phyloP scores from a whole-genome alignment of 1,284 basidiomycete species.

The Fomitiporia mediterranea region DNA sequence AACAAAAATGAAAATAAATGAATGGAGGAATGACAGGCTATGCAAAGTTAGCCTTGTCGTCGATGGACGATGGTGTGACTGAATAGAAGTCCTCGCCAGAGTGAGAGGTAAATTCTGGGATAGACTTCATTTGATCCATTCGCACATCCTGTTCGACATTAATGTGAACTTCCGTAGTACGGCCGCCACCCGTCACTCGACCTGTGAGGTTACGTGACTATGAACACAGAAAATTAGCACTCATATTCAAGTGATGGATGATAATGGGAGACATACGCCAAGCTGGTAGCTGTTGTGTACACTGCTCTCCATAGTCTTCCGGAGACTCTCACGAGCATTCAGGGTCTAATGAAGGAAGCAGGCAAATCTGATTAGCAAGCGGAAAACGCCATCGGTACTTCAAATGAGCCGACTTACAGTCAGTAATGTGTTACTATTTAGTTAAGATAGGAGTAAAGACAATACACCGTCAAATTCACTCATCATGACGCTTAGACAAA shows the following conservation, averaged over 20 bases:
- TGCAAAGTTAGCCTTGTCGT: slow-evolving; percentile 14
- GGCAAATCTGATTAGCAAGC: not conserved
- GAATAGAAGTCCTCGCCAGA: slow-evolving; percentile 13
- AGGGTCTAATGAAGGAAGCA: slow-evolving; percentile 10
- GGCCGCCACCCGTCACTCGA: slow-evolving; percentile 5
- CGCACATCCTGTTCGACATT: slow-evolving; percentile 17
- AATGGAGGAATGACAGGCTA: not conserved
- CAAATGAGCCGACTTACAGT: slow-evolving; percentile 9
- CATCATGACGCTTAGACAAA: not conserved
- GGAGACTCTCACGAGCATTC: slow-evolving; percentile 15
- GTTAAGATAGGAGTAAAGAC: no score
- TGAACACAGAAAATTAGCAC: not conserved
- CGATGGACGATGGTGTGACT: slow-evolving; percentile 4
- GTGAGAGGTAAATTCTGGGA: not conserved
- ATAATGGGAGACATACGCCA: not conserved
- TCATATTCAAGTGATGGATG: not conserved
- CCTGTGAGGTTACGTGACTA: slow-evolving; percentile 6
- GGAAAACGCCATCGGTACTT: not conserved
- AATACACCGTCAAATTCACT: not conserved
- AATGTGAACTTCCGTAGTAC: slow-evolving; percentile 16
- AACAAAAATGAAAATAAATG: not conserved
- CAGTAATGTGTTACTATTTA: slow-evolving; percentile 13
- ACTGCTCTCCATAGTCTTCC: slow-evolving; percentile 16
- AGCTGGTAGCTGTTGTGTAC: slow-evolving; percentile 16
- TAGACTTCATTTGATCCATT: slow-evolving; percentile 8